These are phyloP conservation scores for Limtongozyma cylindracea DNA, from an alignment of 805 yeast genomes.

Conservation along the genomic window DNA sequence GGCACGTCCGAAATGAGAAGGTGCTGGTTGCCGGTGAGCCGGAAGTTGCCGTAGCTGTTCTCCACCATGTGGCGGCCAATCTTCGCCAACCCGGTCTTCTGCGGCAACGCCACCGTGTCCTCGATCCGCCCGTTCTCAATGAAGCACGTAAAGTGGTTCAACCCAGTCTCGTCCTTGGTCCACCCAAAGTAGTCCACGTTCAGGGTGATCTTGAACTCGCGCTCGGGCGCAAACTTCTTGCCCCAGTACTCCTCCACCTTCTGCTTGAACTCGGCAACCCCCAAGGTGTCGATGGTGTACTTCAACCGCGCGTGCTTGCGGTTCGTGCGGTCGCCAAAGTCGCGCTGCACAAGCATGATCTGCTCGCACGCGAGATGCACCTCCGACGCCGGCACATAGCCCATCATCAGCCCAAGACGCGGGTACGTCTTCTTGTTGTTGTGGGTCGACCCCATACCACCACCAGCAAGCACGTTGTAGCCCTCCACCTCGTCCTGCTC, in stretches of 20 bases:
- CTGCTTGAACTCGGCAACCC: conserved; percentile 57
- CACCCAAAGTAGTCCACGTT: conserved; percentile 88
- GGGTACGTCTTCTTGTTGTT: conserved; percentile 94
- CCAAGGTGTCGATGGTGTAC: conserved; percentile 87
- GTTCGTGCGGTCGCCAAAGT: conserved; percentile 81
- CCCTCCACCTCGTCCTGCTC: conserved; percentile 43
- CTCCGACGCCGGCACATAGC: conserved; percentile 44
- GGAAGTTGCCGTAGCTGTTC: conserved; percentile 48
- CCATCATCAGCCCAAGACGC: conserved; percentile 74
- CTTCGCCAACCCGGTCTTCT: conserved; percentile 63
- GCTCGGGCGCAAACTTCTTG: conserved; percentile 40
- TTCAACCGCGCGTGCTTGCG: conserved; percentile 95
- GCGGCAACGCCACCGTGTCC: conserved; percentile 75
- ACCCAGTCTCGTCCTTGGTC: conserved; percentile 65
- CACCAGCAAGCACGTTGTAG: conserved; percentile 79
- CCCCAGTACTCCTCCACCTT: conserved; percentile 76
- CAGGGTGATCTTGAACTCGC: conserved; percentile 54
- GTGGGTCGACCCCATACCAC: conserved; percentile 98
- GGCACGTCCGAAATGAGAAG: conserved; percentile 48
- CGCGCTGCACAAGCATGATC: conserved; percentile 85
- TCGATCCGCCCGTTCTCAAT: conserved; percentile 94
- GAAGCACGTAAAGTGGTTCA: conserved; percentile 79
- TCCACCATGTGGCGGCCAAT: conserved; percentile 46
- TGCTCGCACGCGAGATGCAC: conserved; percentile 66
- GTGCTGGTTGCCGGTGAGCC: conserved; percentile 93